Conservation (phyloP, 164 flowering plant species). For the Stephania yunnanensis region DNA sequence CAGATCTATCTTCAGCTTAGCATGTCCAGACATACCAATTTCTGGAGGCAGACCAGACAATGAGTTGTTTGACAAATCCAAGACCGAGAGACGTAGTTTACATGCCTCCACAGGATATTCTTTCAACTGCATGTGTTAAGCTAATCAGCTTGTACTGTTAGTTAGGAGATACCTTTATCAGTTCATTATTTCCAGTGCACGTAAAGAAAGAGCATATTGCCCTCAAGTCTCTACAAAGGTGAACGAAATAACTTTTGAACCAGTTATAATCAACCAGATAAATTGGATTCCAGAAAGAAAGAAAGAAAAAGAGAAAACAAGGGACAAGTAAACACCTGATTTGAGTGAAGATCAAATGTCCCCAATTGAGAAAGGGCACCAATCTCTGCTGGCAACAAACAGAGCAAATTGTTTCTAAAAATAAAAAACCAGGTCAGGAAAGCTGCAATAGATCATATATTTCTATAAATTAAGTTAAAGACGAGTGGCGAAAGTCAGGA, state of each 20-base stretch:
- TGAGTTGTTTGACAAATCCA: slow-evolving; percentile 94
- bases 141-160: slow-evolving; percentile 5
- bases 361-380: slow-evolving; percentile 67
- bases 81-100: slow-evolving; percentile 62
- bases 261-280: neutral
- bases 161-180: slow-evolving; percentile 4
- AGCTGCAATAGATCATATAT: neutral
- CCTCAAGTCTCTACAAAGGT: neutral
- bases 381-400: slow-evolving; percentile 68
- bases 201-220: neutral
- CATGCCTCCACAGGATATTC: slow-evolving; percentile 89
- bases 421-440: slow-evolving; percentile 13
- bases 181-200: neutral
- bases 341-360: slow-evolving; percentile 92
- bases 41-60: slow-evolving; percentile 81
- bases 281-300: neutral
- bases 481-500: slow-evolving; percentile 9
- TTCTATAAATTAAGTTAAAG: neutral
- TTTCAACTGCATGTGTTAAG: slow-evolving; percentile 53
- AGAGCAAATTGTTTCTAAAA: slow-evolving; percentile 68
- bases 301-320: neutral
- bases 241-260: neutral
- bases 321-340: slow-evolving; percentile 48
- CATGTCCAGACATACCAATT: slow-evolving; percentile 52
- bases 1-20: neutral